These are phyloP conservation scores for Fraxinus nigra DNA, from an alignment of 305 asterid species.

Conservation along the genomic window DNA sequence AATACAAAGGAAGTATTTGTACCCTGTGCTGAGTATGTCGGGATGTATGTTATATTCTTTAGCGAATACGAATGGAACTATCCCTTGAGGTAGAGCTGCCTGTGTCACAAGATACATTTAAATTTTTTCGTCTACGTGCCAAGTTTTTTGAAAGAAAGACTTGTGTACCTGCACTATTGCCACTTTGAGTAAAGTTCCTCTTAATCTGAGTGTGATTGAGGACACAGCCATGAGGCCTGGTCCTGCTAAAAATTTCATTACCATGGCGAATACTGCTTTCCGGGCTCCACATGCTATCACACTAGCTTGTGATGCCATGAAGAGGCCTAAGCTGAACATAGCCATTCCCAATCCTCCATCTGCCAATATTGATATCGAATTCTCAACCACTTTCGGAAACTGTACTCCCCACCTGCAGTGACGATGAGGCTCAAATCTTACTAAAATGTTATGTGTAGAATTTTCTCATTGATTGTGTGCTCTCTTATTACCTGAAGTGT, in stretches of 20 bases:
- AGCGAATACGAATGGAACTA: slow-evolving; percentile 88
- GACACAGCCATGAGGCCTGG: slow-evolving; percentile 74
- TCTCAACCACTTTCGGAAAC: slow-evolving; percentile 57
- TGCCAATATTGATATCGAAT: slow-evolving; percentile 58
- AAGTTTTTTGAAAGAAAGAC: not conserved
- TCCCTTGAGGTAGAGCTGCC: slow-evolving; percentile 98
- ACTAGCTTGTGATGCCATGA: slow-evolving; percentile 83
- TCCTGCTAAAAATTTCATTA: slow-evolving; percentile 66
- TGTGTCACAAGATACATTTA: slow-evolving; percentile 29
- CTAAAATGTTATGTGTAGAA: slow-evolving; percentile 5
- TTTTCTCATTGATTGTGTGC: slow-evolving; percentile 8
- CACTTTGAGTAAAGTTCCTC: slow-evolving; percentile 64
- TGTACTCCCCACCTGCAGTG: slow-evolving; percentile 53
- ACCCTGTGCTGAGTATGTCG: slow-evolving; percentile 86
- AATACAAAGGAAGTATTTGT: slow-evolving; percentile 25
- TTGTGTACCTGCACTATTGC: slow-evolving; percentile 78
- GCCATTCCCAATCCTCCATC: slow-evolving; percentile 99
- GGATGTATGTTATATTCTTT: slow-evolving; percentile 80
- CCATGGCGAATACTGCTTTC: slow-evolving; percentile 63
- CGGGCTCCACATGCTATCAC: slow-evolving; percentile 68
- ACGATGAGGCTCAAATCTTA: slow-evolving; percentile 18
- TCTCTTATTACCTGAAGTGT: slow-evolving; percentile 59
- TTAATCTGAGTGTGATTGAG: slow-evolving; percentile 58
- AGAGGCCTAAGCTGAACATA: slow-evolving; percentile 93
- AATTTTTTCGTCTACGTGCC: not conserved